These are phyloP conservation scores for Geranium incanum DNA, from an alignment of 441 rosid species.

Conservation along the genomic window DNA sequence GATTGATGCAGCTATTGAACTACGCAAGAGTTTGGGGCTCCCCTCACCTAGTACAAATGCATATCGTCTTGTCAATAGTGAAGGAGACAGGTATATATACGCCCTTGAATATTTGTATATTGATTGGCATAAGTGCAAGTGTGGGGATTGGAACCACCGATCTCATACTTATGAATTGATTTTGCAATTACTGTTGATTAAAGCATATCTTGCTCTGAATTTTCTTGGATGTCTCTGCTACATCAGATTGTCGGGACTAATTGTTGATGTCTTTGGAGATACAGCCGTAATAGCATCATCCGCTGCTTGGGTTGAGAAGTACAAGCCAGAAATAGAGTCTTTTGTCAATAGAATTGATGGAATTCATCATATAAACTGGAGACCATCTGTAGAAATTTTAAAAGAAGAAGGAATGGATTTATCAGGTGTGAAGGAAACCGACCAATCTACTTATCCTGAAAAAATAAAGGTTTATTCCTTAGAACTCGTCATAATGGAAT, in stretches of 20 bases:
- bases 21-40: slow-evolving; percentile 60
- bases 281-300: slow-evolving; percentile 82
- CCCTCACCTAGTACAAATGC: slow-evolving; percentile 69
- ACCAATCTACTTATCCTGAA: slow-evolving; percentile 39
- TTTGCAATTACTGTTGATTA: not conserved
- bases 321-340: slow-evolving; percentile 50
- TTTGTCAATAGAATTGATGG: slow-evolving; percentile 45
- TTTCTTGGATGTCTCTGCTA: slow-evolving; percentile 8
- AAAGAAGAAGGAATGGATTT: slow-evolving; percentile 76
- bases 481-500: slow-evolving; percentile 4
- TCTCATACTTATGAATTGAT: not conserved
- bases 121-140: not conserved
- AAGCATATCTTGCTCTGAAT: not conserved
- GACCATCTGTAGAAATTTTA: slow-evolving; percentile 72
- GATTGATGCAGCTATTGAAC: slow-evolving; percentile 45
- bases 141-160: not conserved
- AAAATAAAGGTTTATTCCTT: slow-evolving; percentile 49
- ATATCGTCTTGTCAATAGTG: slow-evolving; percentile 76
- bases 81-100: slow-evolving; percentile 63
- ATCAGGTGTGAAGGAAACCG: slow-evolving; percentile 36
- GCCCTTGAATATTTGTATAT: not conserved
- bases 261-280: slow-evolving; percentile 81
- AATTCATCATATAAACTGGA: slow-evolving; percentile 67
- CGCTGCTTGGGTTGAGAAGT: slow-evolving; percentile 92
- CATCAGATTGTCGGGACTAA: slow-evolving; percentile 74